A percentile compares a stretch with the other conserved stretches of the same genome.
Evolutionary conservation across 257 asterid species (phyloP).

Genomic region (Rehmannia glutinosa): DNA sequence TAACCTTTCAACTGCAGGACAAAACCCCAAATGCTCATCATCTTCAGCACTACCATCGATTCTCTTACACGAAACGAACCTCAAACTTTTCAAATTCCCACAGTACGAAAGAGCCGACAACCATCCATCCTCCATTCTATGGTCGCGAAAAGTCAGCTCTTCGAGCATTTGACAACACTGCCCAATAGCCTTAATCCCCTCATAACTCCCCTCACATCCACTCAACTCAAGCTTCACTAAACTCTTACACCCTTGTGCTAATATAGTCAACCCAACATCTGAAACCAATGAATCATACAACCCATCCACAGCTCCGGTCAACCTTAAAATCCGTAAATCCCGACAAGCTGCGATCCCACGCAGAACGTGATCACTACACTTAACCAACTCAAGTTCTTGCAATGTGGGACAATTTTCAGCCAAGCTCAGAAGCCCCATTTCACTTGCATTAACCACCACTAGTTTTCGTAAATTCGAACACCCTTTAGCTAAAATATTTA

Average conservation of each 20-base stretch:
- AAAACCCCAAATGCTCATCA: slow-evolving; percentile 40
- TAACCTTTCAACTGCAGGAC: slow-evolving; percentile 45
- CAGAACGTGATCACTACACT: slow-evolving; percentile 56
- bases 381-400: slow-evolving; percentile 63
- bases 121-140: slow-evolving; percentile 71
- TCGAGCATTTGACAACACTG: slow-evolving; percentile 67
- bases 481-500: slow-evolving; percentile 43
- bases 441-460: slow-evolving; percentile 52
- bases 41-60: slow-evolving; percentile 36
- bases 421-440: slow-evolving; percentile 53
- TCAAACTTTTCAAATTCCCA: slow-evolving; percentile 50
- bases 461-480: slow-evolving; percentile 54
- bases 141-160: slow-evolving; percentile 46
- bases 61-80: slow-evolving; percentile 49
- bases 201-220: slow-evolving; percentile 63
- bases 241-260: slow-evolving; percentile 72
- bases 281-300: slow-evolving; percentile 48
- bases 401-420: slow-evolving; percentile 69
- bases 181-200: slow-evolving; percentile 61
- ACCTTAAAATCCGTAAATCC: slow-evolving; percentile 55
- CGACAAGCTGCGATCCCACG: slow-evolving; percentile 62
- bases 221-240: slow-evolving; percentile 59
- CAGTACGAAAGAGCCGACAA: slow-evolving; percentile 51
- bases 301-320: slow-evolving; percentile 49
- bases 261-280: slow-evolving; percentile 63